Evolutionary conservation across 164 flowering plant genomes (phyloP).

Genomic region (Chimonanthus praecox): DNA sequence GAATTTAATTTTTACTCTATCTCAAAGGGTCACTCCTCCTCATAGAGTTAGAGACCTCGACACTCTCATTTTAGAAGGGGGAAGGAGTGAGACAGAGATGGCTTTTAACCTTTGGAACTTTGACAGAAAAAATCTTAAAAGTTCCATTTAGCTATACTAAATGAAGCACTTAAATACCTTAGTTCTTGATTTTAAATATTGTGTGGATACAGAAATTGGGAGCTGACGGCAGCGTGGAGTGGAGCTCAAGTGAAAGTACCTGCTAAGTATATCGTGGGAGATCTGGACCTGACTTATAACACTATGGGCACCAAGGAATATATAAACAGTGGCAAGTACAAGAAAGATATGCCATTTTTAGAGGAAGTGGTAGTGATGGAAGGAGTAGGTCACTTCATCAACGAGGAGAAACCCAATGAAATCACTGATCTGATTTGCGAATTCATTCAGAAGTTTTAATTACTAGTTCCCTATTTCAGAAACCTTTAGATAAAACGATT

Average conservation of each 20-base stretch:
- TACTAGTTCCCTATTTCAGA: neutral
- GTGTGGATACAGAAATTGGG: constrained; percentile 35
- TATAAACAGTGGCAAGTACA: constrained; percentile 24
- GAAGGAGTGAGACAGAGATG: no score
- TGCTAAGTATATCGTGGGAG: constrained; percentile 37
- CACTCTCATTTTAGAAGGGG: no score
- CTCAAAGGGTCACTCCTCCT: no score
- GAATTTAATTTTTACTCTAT: no score
- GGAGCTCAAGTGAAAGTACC: constrained; percentile 41
- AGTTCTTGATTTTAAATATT: no score
- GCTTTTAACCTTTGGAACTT: no score
- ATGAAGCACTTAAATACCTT: no score
- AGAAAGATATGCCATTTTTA: constrained; percentile 12
- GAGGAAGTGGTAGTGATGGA: constrained; percentile 10
- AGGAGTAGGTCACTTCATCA: constrained; percentile 13
- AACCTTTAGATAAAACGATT: neutral
- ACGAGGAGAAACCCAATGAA: constrained; percentile 12
- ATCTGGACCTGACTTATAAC: constrained; percentile 30
- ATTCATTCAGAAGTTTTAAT: constrained; percentile 6
- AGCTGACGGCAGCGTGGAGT: constrained; percentile 47
- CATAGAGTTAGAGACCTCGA: no score
- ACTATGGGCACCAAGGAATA: constrained; percentile 26
- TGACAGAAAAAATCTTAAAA: no score
- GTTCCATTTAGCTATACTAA: no score
- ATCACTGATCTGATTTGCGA: constrained; percentile 4